Percentiles rank a stretch among this genome's conserved stretches.
These are phyloP conservation scores for Fusarium pilosicola DNA, from an alignment of 2,329 filamentous ascomycete species.

Conservation along the genomic window DNA sequence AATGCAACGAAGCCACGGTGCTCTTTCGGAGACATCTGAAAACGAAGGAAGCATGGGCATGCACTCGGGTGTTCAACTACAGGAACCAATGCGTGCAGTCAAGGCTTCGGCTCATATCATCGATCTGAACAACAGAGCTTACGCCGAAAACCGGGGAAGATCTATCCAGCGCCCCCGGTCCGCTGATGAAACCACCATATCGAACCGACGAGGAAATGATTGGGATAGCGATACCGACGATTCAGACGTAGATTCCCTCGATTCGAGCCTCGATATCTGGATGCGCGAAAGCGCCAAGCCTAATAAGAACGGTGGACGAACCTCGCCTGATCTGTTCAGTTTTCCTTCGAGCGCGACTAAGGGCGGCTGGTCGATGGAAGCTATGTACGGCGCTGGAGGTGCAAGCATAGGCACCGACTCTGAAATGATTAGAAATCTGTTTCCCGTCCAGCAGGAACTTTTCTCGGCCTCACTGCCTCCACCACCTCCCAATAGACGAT, in stretches of 20 bases:
- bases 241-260: constrained; percentile 55
- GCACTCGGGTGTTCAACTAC: constrained; percentile 28
- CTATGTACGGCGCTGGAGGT: constrained; percentile 55
- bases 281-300: constrained; percentile 63
- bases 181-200: constrained; percentile 57
- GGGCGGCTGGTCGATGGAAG: constrained; percentile 58
- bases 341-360: constrained; percentile 56
- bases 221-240: constrained; percentile 58
- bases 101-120: constrained; percentile 35
- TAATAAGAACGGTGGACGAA: constrained; percentile 39
- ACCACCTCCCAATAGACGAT: constrained; percentile 62
- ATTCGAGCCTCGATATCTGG: constrained; percentile 67
- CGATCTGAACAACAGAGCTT: constrained; percentile 34
- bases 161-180: constrained; percentile 57
- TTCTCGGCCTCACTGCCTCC: constrained; percentile 55
- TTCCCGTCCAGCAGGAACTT: constrained; percentile 54
- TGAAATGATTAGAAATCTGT: constrained; percentile 59
- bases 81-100: constrained; percentile 23
- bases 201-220: constrained; percentile 52
- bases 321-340: constrained; percentile 64
- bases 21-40: constrained; percentile 44
- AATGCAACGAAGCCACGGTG: constrained; percentile 45
- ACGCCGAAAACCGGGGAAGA: constrained; percentile 32
- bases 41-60: constrained; percentile 30
- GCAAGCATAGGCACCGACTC: constrained; percentile 42